A percentile compares a stretch with the other conserved stretches of the same genome.
Conservation (phyloP, 331 rosid species). For the Telfairia occidentalis region DNA sequence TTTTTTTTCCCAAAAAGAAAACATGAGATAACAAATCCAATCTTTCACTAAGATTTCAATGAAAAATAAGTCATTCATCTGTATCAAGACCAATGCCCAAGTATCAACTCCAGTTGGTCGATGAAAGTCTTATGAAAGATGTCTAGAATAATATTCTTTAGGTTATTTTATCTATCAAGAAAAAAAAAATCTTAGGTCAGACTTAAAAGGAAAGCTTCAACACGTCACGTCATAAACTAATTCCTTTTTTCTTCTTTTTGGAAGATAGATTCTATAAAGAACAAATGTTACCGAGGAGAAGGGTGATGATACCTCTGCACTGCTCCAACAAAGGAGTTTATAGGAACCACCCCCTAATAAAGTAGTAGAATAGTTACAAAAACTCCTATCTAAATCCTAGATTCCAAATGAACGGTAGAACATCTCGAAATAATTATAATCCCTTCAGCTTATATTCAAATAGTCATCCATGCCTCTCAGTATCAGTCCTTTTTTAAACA, state of each 20-base stretch:
- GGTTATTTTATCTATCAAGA: neutral
- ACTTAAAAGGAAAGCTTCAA: neutral
- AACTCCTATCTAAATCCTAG: neutral
- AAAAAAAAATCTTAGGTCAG: no score
- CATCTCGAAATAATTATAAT: neutral
- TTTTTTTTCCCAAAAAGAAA: no score
- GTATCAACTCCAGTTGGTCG: neutral
- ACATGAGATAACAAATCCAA: no score
- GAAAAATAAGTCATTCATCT: neutral
- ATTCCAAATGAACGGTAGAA: neutral
- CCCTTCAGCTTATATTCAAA: neutral
- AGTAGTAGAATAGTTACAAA: no score
- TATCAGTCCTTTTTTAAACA: no score
- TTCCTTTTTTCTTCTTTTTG: neutral
- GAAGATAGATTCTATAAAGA: neutral
- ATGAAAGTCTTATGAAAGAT: neutral
- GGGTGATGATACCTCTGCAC: neutral
- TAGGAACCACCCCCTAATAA: no score
- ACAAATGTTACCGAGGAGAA: neutral
- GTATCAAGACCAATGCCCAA: neutral
- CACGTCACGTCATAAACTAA: neutral
- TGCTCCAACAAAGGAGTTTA: no score
- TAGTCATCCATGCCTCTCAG: no score
- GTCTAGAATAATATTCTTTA: neutral
- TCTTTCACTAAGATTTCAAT: no score